phyloP scores from a whole-genome alignment of 2,329 filamentous ascomycete species.

The Colletotrichum lini region DNA sequence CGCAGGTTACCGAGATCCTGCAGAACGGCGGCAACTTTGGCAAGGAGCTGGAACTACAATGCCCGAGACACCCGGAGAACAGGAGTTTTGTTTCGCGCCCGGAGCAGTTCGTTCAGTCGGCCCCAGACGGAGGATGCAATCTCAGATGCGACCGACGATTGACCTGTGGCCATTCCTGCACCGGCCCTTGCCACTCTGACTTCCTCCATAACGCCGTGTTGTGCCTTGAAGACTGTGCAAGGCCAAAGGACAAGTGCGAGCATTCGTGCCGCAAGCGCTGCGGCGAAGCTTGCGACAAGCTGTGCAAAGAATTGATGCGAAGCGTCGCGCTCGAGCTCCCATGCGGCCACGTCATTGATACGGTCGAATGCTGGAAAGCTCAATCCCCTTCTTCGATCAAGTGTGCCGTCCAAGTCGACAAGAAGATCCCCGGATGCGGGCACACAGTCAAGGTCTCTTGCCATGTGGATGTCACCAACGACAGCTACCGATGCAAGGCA shows the following conservation, averaged over 20 bases:
- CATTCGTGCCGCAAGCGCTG: slow-evolving; percentile 61
- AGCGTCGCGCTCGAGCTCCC: slow-evolving; percentile 51
- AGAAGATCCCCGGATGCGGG: slow-evolving; percentile 66
- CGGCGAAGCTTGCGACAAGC: slow-evolving; percentile 57
- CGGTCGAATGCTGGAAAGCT: slow-evolving; percentile 55
- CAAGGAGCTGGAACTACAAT: slow-evolving; percentile 65
- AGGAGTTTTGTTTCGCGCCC: slow-evolving; percentile 65
- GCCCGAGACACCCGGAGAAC: slow-evolving; percentile 71
- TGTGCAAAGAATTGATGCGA: slow-evolving; percentile 53
- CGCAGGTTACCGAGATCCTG: slow-evolving; percentile 68
- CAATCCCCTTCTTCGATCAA: slow-evolving; percentile 62
- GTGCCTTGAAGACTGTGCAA: slow-evolving; percentile 62
- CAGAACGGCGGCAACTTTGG: slow-evolving; percentile 62
- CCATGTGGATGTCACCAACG: slow-evolving; percentile 57
- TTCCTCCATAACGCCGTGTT: slow-evolving; percentile 61
- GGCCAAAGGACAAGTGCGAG: slow-evolving; percentile 57
- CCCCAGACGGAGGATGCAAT: slow-evolving; percentile 75
- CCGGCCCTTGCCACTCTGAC: slow-evolving; percentile 62
- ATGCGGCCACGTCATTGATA: slow-evolving; percentile 58
- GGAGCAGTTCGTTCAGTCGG: slow-evolving; percentile 69
- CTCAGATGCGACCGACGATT: slow-evolving; percentile 65
- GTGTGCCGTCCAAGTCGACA: slow-evolving; percentile 64
- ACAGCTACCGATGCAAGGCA: slow-evolving; percentile 61
- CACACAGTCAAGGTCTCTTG: slow-evolving; percentile 69
- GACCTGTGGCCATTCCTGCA: slow-evolving; percentile 64